Conservation (phyloP, 192 early-diverging fungal genomes). For the Backusella sp. region DNA sequence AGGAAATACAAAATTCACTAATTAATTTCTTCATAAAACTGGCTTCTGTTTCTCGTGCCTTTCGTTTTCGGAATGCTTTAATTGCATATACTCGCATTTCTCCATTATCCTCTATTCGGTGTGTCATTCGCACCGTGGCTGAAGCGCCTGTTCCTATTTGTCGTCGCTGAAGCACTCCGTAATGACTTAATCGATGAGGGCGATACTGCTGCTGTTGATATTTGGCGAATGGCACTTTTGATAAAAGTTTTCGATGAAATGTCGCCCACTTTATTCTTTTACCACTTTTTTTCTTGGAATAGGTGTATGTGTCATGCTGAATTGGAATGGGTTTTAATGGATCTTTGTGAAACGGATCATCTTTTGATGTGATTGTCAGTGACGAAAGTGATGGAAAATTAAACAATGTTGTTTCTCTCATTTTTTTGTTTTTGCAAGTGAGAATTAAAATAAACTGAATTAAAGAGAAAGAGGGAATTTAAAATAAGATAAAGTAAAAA, state of each 20-base stretch:
- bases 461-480: background rate
- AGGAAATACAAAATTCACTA: constrained; percentile 93
- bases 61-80: constrained; percentile 85
- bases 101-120: constrained; percentile 14
- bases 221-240: background rate
- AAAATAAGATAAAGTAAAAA: background rate
- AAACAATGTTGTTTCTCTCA: background rate
- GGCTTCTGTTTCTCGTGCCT: constrained; percentile 85
- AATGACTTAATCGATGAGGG: background rate
- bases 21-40: constrained; percentile 95
- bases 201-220: background rate
- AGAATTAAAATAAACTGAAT: background rate
- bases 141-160: constrained; percentile 83
- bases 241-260: background rate
- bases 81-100: constrained; percentile 73
- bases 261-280: background rate
- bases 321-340: background rate
- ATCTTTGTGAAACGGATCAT: background rate
- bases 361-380: constrained; percentile 1
- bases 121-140: constrained; percentile 76
- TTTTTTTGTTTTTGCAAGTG: background rate
- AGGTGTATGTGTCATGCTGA: background rate
- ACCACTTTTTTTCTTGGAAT: background rate
- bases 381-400: constrained; percentile 1
- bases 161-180: constrained; percentile 12